Conservation (phyloP, 169 alveolate genomes). For the Amoebophrya sp. region DNA sequence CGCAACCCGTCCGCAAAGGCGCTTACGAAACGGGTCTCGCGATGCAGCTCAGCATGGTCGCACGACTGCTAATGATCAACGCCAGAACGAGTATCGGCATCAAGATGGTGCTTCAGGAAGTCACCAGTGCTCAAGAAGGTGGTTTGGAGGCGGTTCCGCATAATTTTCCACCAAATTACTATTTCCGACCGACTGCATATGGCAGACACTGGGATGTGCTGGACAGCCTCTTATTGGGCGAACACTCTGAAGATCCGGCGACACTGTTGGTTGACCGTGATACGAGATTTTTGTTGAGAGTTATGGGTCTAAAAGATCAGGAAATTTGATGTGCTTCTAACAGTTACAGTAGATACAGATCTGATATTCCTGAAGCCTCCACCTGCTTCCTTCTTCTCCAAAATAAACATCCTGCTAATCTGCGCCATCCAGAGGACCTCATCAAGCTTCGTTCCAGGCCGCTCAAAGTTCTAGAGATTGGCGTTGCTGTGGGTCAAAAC, state of each 20-base stretch:
- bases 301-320: too few species aligned
- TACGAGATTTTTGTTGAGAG: background rate
- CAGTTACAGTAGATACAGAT: too few species aligned
- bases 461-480: background rate
- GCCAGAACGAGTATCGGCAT: background rate
- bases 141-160: too few species aligned
- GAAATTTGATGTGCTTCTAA: too few species aligned
- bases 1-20: background rate
- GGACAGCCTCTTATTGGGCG: background rate
- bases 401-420: too few species aligned
- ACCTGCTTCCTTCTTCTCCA: too few species aligned
- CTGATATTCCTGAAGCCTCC: too few species aligned
- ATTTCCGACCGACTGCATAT: background rate
- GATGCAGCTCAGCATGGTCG: background rate
- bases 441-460: too few species aligned
- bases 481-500: constrained; percentile 26
- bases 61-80: background rate
- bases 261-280: constrained; percentile 2
- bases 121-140: too few species aligned
- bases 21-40: background rate
- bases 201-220: constrained; percentile 35
- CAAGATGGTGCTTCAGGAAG: too few species aligned
- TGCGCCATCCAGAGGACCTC: too few species aligned
- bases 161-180: too few species aligned
- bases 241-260: background rate